A percentile compares a stretch with the other conserved stretches of the same genome.
Evolutionary conservation across 176 grass and related monocot genomes (phyloP).

Genomic region (Chrysopogon serrulatus): DNA sequence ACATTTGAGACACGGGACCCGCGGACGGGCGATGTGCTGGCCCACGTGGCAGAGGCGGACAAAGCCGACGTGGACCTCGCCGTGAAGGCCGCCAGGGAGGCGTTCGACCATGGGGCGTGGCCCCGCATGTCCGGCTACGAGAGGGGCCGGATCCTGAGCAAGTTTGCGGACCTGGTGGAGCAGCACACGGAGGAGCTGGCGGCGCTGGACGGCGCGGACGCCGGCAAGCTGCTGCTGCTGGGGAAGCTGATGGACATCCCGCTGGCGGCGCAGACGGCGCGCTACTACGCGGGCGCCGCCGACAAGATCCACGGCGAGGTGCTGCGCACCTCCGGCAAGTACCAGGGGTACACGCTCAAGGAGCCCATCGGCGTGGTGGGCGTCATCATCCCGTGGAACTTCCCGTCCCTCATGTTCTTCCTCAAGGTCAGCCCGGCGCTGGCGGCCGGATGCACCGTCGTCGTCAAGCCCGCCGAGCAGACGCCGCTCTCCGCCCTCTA

Average conservation of each 20-base stretch:
- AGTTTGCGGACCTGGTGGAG: conserved; percentile 68
- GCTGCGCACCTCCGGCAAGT: too few relatives aligned
- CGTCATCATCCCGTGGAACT: too few relatives aligned
- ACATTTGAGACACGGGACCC: conserved; percentile 69
- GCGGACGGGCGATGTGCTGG: conserved; percentile 61
- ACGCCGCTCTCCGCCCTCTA: conserved; percentile 68
- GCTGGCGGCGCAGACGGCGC: not conserved
- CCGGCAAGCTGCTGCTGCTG: conserved; percentile 58
- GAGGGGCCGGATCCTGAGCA: conserved; percentile 54
- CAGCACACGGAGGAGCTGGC: conserved; percentile 68
- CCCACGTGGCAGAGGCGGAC: conserved; percentile 56
- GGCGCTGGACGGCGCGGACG: conserved; percentile 55
- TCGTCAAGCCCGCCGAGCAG: conserved; percentile 92
- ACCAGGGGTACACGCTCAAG: too few relatives aligned
- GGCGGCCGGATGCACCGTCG: conserved; percentile 75
- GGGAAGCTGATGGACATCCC: conserved; percentile 77
- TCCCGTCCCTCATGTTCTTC: too few relatives aligned
- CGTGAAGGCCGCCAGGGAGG: conserved; percentile 62
- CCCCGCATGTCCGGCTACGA: conserved; percentile 88
- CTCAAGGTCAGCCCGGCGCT: too few relatives aligned
- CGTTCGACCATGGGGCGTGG: conserved; percentile 78
- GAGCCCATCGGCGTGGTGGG: too few relatives aligned
- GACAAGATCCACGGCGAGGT: too few relatives aligned
- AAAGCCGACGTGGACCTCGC: conserved; percentile 63
- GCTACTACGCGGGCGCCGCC: too few relatives aligned